A percentile compares a stretch with the other conserved stretches of the same genome.
Evolutionary conservation across 768 basidiomycete genomes (phyloP).

Genomic region (Suillus subluteus): DNA sequence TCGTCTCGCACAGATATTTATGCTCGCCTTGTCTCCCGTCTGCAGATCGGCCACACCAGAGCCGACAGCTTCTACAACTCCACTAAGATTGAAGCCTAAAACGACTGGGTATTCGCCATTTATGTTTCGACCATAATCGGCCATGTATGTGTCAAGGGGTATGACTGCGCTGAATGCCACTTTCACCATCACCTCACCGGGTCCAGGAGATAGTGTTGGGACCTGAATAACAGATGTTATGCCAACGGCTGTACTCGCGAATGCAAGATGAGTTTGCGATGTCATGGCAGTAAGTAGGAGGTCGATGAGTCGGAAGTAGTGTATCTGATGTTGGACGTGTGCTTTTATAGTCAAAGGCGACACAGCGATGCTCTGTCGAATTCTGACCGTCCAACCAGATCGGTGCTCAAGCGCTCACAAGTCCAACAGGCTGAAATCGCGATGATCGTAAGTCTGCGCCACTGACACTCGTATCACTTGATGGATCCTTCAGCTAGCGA

Average conservation of each 20-base stretch:
- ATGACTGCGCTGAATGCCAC: slow-evolving; percentile 45
- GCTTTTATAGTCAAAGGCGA: neutral
- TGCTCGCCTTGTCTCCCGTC: slow-evolving; percentile 44
- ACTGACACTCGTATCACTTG: too few relatives aligned
- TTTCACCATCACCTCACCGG: slow-evolving; percentile 44
- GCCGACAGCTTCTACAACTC: slow-evolving; percentile 43
- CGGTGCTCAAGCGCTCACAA: neutral
- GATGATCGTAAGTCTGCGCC: neutral
- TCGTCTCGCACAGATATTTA: neutral
- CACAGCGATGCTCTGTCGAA: neutral
- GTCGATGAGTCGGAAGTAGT: neutral
- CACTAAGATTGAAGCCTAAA: slow-evolving; percentile 43
- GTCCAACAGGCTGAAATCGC: neutral
- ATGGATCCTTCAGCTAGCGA: neutral
- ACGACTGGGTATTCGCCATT: slow-evolving; percentile 36
- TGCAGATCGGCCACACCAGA: slow-evolving; percentile 36
- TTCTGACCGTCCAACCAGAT: neutral
- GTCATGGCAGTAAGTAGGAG: slow-evolving; percentile 7
- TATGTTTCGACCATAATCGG: slow-evolving; percentile 38
- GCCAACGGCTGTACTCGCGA: slow-evolving; percentile 42
- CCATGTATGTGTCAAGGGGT: slow-evolving; percentile 44
- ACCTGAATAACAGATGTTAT: slow-evolving; percentile 41
- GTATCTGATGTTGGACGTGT: neutral
- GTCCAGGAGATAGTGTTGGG: slow-evolving; percentile 37
- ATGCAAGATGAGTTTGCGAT: slow-evolving; percentile 41